These are phyloP conservation scores for Mortierella claussenii DNA, from an alignment of 192 early-diverging fungal species.

Conservation along the genomic window DNA sequence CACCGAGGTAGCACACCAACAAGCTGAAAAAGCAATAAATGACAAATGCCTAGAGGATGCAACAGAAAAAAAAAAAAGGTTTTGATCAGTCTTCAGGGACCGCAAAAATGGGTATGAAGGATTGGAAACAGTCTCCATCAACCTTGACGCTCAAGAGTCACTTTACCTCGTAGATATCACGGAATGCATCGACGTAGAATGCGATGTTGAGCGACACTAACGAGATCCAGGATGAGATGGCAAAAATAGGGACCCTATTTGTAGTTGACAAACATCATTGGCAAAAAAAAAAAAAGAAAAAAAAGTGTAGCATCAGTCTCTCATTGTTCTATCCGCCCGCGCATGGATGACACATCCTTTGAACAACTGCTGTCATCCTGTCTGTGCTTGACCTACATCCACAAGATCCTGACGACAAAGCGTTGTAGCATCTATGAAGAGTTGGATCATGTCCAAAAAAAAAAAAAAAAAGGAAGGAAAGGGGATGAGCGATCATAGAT, in stretches of 20 bases:
- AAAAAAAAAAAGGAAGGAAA: background rate
- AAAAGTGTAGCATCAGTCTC: background rate
- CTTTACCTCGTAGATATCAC: conserved; percentile 90
- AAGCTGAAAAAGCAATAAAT: conserved; percentile 95
- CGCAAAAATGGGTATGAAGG: no score
- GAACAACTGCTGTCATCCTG: no score
- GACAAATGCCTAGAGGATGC: conserved; percentile 77
- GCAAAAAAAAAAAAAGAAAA: no score
- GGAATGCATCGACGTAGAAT: conserved; percentile 88
- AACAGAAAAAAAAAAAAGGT: background rate
- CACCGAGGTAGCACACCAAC: conserved; percentile 87
- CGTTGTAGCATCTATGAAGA: conserved; percentile 38
- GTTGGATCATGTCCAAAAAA: background rate
- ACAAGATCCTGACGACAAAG: conserved; percentile 45
- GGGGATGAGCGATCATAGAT: background rate
- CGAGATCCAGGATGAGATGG: conserved; percentile 79
- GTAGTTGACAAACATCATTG: no score
- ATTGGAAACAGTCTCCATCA: no score
- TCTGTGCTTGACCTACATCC: conserved; percentile 52
- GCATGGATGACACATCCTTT: no score
- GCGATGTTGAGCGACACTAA: conserved; percentile 75
- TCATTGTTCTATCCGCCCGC: no score
- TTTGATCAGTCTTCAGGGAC: no score
- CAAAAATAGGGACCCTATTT: conserved; percentile 88
- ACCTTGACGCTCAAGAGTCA: no score